Evolutionary conservation across 2,329 filamentous ascomycete genomes (phyloP), one percentile per base, ranked within the genome.

Genomic region (Hypoxylon sp.): DNA sequence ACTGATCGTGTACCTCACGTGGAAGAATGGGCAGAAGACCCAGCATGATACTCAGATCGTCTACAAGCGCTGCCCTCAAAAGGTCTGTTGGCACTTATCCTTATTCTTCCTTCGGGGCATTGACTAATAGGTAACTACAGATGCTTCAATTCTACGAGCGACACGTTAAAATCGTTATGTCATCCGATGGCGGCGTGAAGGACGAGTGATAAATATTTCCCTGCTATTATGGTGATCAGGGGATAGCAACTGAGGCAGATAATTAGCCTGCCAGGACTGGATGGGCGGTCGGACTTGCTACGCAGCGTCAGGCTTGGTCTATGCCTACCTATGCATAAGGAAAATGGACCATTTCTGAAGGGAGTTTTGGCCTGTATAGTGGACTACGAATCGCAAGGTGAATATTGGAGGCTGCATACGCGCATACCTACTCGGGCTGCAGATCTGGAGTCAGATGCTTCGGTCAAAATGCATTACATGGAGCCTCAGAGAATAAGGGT

Each of bases 51-150:
- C 92, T 14, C 77, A 83, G 19, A 84, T 89, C 12, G 85, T 94
- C 6, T 92, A 94, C 73, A 85, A 88, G 73, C 90, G 93, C 71
- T 94, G 91, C 70, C 92, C 92, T 0, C 92, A 95, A 74, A 92
- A 90, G 84, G 90, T 91, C 76, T 60, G 80, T 64, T 51, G 12
- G 23, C 48, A 46, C 3, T 21, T 30, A 19, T 29, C 14, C 4
- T 4, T 11, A 21, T 37, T 61, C 12, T 5, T 2, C n/a, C 14
- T 32, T 29, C 3, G 8, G 39, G 34, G 2, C 61, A 46, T 9
- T 30, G 7, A 37, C 58, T 67, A 37, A 53, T 39, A 56, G 11
- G 11, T 53, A 27, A 37, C 21, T 21, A 5, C 55, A 88, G 86
- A 88, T 88, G 83, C 79, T 88, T 8, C 82, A 82, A 37, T 88